A percentile compares a stretch with the other conserved stretches of the same genome.
These are phyloP conservation scores for Tylopilus sp. DNA, from an alignment of 768 basidiomycete genomes.

Conservation along the genomic window DNA sequence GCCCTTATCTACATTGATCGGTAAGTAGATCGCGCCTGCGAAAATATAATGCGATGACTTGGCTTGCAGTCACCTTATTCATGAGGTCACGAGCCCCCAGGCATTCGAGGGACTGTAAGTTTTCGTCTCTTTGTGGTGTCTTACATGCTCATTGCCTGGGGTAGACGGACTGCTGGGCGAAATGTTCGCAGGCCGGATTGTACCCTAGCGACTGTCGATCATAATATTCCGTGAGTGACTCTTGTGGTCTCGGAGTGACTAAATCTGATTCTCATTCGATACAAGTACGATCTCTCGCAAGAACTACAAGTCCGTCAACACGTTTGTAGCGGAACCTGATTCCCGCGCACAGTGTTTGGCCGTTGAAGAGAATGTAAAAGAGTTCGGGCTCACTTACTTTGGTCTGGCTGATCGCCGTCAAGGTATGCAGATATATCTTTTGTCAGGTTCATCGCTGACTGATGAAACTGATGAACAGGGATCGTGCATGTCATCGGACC, in stretches of 20 bases:
- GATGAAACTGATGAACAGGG: conserved; percentile 49
- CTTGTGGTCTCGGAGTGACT: not conserved
- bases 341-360: conserved; percentile 81
- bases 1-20: conserved; percentile 83
- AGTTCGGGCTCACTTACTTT: conserved; percentile 90
- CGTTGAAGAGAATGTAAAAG: conserved; percentile 86
- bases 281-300: conserved; percentile 69
- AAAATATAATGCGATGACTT: not conserved
- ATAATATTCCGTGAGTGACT: conserved; percentile 74
- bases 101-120: conserved; percentile 84
- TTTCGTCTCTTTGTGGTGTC: not conserved
- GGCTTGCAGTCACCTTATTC: conserved; percentile 54
- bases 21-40: conserved; percentile 34
- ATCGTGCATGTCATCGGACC: conserved; percentile 91
- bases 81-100: conserved; percentile 93
- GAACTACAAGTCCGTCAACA: conserved; percentile 63
- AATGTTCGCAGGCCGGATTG: conserved; percentile 83
- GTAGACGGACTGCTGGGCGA: conserved; percentile 68
- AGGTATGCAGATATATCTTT: conserved; percentile 42
- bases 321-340: conserved; percentile 82
- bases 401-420: conserved; percentile 88
- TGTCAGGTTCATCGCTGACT: conserved; percentile 15
- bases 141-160: conserved; percentile 9
- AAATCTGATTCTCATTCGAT: not conserved
- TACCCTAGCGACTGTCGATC: conserved; percentile 86